Evolutionary conservation across 768 basidiomycete species (phyloP).

Genomic region (Hygrophorus pudorinus): DNA sequence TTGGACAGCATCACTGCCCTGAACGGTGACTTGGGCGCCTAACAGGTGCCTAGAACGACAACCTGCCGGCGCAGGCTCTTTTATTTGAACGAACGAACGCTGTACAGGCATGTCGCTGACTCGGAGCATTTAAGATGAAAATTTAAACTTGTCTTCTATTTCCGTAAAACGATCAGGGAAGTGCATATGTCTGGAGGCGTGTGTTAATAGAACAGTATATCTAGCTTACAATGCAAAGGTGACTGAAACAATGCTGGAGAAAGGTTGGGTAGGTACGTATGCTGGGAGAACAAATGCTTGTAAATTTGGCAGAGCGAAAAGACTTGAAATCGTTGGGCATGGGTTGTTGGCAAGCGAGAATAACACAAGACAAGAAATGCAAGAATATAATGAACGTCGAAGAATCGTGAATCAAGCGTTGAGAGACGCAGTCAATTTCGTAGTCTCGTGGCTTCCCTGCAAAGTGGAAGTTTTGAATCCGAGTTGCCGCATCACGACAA

Average conservation of each 20-base stretch:
- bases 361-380: conserved; percentile 16
- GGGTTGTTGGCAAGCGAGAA: conserved; percentile 8
- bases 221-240: conserved; percentile 39
- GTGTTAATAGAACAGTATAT: conserved; percentile 21
- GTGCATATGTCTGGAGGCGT: too few species aligned
- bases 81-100: too few species aligned
- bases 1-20: too few species aligned
- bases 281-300: conserved; percentile 21
- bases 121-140: too few species aligned
- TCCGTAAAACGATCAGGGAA: too few species aligned
- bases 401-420: conserved; percentile 23
- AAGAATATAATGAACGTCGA: conserved; percentile 17
- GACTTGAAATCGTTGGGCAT: too few species aligned
- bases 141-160: too few species aligned
- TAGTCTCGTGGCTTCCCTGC: conserved; percentile 40
- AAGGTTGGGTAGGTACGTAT: conserved; percentile 10
- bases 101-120: too few species aligned
- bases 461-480: conserved; percentile 84
- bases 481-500: conserved; percentile 71
- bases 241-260: conserved; percentile 14
- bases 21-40: too few species aligned
- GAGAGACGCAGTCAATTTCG: conserved; percentile 41
- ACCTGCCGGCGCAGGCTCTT: too few species aligned
- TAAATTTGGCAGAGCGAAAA: not conserved
- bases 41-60: too few species aligned